Evolutionary conservation across 257 asterid genomes (phyloP).

Genomic region (Paraleonurus japonicus): DNA sequence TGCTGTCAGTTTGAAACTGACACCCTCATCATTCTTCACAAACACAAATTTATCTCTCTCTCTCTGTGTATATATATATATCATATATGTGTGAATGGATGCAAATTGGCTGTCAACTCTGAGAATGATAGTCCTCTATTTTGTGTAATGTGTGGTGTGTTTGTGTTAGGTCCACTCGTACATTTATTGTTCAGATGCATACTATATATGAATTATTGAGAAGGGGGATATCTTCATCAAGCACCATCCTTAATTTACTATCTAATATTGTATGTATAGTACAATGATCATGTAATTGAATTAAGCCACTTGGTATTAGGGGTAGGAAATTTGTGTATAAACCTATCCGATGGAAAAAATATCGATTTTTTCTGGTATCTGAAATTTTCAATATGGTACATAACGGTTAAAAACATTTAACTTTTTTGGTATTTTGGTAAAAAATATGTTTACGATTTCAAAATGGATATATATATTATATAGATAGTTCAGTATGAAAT

Average conservation of each 20-base stretch:
- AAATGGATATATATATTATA: too few species aligned
- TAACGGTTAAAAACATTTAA: too few species aligned
- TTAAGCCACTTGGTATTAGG: too few species aligned
- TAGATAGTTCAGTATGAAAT: too few species aligned
- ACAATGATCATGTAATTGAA: too few species aligned
- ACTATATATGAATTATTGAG: slow-evolving; percentile 40
- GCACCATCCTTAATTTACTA: slow-evolving; percentile 1
- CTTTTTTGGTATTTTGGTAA: too few species aligned
- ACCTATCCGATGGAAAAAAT: too few species aligned
- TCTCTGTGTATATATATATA: background rate
- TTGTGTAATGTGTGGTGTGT: slow-evolving; percentile 33
- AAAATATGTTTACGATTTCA: too few species aligned
- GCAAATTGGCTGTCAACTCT: slow-evolving; percentile 46
- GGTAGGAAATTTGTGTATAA: too few species aligned
- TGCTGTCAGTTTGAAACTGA: slow-evolving; percentile 34
- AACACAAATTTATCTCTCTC: background rate
- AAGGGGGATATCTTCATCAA: background rate
- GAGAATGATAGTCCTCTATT: slow-evolving; percentile 43
- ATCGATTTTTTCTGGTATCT: too few species aligned
- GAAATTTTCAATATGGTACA: too few species aligned
- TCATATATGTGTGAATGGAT: slow-evolving; percentile 28
- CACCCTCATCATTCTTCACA: slow-evolving; percentile 28
- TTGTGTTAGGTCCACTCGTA: slow-evolving; percentile 49
- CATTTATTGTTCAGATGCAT: slow-evolving; percentile 52
- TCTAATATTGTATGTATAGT: background rate